Conservation (phyloP, 768 basidiomycete genomes). For the Saitozyma sp. region DNA sequence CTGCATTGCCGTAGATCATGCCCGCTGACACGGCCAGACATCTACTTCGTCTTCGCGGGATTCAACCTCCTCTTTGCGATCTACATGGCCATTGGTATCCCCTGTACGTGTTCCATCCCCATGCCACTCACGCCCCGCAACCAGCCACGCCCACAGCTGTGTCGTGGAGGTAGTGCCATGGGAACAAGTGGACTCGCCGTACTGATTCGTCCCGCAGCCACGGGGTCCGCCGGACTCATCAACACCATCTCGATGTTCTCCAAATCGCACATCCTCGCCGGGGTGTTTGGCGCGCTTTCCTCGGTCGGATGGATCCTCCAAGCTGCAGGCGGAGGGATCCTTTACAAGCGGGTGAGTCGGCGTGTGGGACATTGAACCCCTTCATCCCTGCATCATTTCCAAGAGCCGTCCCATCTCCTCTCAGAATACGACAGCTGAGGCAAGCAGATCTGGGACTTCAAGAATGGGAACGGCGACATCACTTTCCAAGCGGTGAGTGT, state of each 20-base stretch:
- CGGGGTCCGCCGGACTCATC: conserved; percentile 92
- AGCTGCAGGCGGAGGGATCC: conserved; percentile 53
- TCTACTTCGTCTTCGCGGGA: conserved; percentile 95
- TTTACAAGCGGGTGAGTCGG: conserved; percentile 43
- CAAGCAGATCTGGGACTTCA: conserved; percentile 48
- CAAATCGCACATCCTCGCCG: conserved; percentile 71
- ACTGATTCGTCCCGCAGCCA: conserved; percentile 51
- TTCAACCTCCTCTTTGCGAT: conserved; percentile 90
- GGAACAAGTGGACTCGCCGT: not conserved
- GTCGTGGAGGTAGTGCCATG: no score
- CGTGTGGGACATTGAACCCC: not conserved
- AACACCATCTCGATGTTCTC: conserved; percentile 83
- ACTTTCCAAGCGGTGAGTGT: conserved; percentile 38
- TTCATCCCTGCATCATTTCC: not conserved
- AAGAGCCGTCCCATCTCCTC: not conserved
- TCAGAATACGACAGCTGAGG: not conserved
- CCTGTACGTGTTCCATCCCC: conserved; percentile 51
- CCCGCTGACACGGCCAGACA: conserved; percentile 59
- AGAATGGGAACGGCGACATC: conserved; percentile 51
- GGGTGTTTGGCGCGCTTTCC: conserved; percentile 74
- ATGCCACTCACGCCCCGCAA: not conserved
- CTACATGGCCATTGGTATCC: conserved; percentile 95
- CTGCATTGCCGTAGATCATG: not conserved
- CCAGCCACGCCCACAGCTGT: no score
- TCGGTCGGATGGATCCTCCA: conserved; percentile 87